These are phyloP conservation scores for Stenocarpella maydis DNA, from an alignment of 2,329 filamentous ascomycete species.

Conservation along the genomic window DNA sequence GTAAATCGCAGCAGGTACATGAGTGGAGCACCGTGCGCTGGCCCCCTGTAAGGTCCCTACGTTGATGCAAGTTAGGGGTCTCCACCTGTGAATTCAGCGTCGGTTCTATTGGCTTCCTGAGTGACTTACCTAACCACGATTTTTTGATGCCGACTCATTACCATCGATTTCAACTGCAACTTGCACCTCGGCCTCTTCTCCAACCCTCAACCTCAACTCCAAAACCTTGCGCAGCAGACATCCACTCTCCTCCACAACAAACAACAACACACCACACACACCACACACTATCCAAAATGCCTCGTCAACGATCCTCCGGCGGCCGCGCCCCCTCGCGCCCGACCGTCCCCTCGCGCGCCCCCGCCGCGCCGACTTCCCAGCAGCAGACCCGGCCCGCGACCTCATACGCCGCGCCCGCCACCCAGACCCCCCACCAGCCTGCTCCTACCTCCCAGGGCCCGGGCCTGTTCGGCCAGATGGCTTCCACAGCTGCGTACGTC, in stretches of 20 bases:
- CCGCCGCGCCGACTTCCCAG: slow-evolving; percentile 53
- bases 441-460: slow-evolving; percentile 70
- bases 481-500: slow-evolving; percentile 94
- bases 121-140: slow-evolving; percentile 32
- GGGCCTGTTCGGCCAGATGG: slow-evolving; percentile 96
- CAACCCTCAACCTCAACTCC: slow-evolving; percentile 35
- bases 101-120: slow-evolving; percentile 43
- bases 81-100: slow-evolving; percentile 33
- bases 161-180: slow-evolving; percentile 43
- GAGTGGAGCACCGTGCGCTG: too few relatives aligned
- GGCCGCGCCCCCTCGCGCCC: slow-evolving; percentile 73
- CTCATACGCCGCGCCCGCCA: slow-evolving; percentile 65
- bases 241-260: slow-evolving; percentile 25
- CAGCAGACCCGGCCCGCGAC: slow-evolving; percentile 76
- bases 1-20: background rate
- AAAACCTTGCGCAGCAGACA: slow-evolving; percentile 12
- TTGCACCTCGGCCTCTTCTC: slow-evolving; percentile 39
- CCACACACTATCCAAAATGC: slow-evolving; percentile 60
- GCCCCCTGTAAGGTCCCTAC: slow-evolving; percentile 38
- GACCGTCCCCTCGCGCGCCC: slow-evolving; percentile 65
- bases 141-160: slow-evolving; percentile 39
- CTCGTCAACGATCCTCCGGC: slow-evolving; percentile 78
- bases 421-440: slow-evolving; percentile 55
- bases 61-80: slow-evolving; percentile 39
- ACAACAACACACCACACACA: background rate